phyloP scores from a whole-genome alignment of 2,329 filamentous ascomycete genomes.

The Tolypocladium amazonense region DNA sequence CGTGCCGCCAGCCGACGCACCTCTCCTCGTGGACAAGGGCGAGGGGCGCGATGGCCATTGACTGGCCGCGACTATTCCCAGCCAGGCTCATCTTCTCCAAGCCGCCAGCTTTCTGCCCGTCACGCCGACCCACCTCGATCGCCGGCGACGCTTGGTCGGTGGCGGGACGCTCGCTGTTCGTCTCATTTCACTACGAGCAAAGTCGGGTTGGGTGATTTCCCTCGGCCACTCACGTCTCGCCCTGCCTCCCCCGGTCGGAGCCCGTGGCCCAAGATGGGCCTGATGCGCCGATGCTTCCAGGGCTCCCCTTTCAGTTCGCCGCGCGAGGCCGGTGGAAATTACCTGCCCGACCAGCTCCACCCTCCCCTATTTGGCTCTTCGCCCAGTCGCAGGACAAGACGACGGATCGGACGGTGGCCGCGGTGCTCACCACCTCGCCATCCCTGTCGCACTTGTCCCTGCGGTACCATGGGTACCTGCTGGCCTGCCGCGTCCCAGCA shows the following conservation, averaged over 20 bases:
- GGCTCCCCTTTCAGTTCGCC: neutral
- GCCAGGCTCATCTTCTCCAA: neutral
- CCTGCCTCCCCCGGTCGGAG: neutral
- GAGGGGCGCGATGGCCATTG: neutral
- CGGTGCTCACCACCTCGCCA: constrained; percentile 11
- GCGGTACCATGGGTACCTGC: constrained; percentile 2
- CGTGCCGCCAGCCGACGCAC: neutral
- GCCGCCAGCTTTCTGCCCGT: too few relatives aligned
- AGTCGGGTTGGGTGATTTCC: neutral
- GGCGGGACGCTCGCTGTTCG: neutral
- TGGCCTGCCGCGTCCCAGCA: neutral
- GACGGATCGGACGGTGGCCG: constrained; percentile 13
- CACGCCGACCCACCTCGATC: neutral
- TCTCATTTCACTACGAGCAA: neutral
- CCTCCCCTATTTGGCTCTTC: constrained; percentile 4
- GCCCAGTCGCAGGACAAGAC: neutral
- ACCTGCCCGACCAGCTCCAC: constrained; percentile 8
- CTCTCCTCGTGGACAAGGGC: neutral
- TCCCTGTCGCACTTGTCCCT: constrained; percentile 1
- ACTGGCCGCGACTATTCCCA: neutral
- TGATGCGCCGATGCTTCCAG: neutral
- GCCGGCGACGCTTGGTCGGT: neutral
- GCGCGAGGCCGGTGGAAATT: constrained; percentile 12
- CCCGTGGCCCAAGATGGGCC: neutral
- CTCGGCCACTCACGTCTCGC: neutral